These are phyloP conservation scores for Mucor mucedo DNA, from an alignment of 371 early-diverging fungal species.

Conservation along the genomic window DNA sequence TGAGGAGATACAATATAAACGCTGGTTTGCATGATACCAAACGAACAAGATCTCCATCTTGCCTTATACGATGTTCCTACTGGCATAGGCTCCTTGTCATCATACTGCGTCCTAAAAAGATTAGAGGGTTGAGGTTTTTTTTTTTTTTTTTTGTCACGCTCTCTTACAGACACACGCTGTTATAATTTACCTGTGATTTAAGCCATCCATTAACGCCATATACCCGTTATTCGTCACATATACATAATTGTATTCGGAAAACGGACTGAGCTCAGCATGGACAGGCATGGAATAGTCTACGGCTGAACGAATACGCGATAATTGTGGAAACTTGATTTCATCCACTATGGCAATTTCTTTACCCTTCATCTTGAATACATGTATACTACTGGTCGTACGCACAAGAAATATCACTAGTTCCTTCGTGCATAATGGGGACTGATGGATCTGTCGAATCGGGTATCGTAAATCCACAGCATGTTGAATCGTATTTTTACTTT, in stretches of 20 bases:
- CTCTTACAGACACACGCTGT: not conserved
- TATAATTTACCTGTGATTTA: not conserved
- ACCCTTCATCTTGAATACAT: not conserved
- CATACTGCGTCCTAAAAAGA: not conserved
- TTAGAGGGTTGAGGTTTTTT: not conserved
- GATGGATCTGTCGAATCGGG: slow-evolving; percentile 22
- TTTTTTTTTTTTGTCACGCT: too few species aligned
- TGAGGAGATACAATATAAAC: slow-evolving; percentile 18
- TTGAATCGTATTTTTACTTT: not conserved
- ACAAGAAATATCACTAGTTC: not conserved
- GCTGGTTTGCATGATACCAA: slow-evolving; percentile 5
- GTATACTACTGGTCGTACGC: slow-evolving; percentile 23
- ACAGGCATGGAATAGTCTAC: slow-evolving; percentile 31
- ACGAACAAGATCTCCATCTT: slow-evolving; percentile 23
- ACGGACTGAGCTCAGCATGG: slow-evolving; percentile 20
- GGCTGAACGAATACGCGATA: not conserved
- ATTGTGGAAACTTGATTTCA: slow-evolving; percentile 8
- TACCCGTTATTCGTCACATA: slow-evolving; percentile 26
- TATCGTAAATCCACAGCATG: slow-evolving; percentile 13
- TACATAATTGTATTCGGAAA: slow-evolving; percentile 9
- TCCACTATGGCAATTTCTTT: not conserved
- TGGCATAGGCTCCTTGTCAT: slow-evolving; percentile 2
- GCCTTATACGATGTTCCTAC: slow-evolving; percentile 9
- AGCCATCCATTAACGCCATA: slow-evolving; percentile 14
- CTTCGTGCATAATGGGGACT: slow-evolving; percentile 11